Evolutionary conservation across 768 basidiomycete genomes (phyloP).

Genomic region (Auriscalpium microsporum): DNA sequence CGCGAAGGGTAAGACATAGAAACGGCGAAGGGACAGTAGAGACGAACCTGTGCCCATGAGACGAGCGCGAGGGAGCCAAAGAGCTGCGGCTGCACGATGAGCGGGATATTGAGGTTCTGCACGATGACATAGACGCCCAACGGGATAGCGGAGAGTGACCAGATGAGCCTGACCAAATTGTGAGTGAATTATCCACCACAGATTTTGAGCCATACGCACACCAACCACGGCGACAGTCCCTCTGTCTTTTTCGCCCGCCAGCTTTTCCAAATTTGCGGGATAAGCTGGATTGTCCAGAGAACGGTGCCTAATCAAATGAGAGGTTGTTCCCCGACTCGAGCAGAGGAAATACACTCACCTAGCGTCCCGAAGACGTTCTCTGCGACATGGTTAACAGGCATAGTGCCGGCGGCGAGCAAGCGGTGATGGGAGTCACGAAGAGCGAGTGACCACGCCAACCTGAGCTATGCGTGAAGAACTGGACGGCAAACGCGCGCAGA

Average conservation of each 20-base stretch:
- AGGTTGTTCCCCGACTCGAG: no score
- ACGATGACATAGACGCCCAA: conserved; percentile 63
- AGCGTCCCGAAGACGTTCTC: conserved; percentile 68
- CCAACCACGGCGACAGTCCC: conserved; percentile 60
- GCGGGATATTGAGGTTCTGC: conserved; percentile 60
- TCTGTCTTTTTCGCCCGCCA: conserved; percentile 57
- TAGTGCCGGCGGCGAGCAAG: conserved; percentile 11
- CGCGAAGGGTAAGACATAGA: not conserved
- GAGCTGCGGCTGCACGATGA: conserved; percentile 59
- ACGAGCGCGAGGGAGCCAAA: conserved; percentile 53
- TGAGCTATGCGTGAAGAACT: no score
- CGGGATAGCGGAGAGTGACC: conserved; percentile 51
- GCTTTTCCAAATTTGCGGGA: conserved; percentile 71
- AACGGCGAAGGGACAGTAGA: not conserved
- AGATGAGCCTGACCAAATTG: conserved; percentile 36
- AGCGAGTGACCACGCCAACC: no score
- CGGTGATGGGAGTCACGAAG: no score
- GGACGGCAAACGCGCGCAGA: no score
- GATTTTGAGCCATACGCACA: conserved; percentile 30
- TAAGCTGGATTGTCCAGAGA: conserved; percentile 57
- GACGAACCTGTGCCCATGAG: conserved; percentile 57
- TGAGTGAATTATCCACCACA: not conserved
- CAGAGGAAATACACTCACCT: conserved; percentile 29
- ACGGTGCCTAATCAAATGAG: conserved; percentile 44
- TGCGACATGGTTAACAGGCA: conserved; percentile 41